Evolutionary conservation across 306 rosid genomes (phyloP).

Genomic region (Casuarina glauca): DNA sequence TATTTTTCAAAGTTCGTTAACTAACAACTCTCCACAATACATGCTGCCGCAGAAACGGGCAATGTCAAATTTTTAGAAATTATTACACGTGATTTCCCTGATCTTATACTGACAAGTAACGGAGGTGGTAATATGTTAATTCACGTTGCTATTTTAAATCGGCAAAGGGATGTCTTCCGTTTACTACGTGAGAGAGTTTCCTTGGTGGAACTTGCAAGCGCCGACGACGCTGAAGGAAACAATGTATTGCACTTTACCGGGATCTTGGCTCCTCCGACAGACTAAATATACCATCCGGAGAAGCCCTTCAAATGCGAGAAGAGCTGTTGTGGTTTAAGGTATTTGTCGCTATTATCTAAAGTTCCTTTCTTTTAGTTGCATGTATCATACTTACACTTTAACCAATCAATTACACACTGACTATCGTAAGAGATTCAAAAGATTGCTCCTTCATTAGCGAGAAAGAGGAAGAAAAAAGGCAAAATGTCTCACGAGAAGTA

Average conservation of each 20-base stretch:
- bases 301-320: conserved; percentile 8
- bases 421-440: no score
- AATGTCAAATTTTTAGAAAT: neutral
- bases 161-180: neutral
- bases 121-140: neutral
- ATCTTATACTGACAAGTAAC: neutral
- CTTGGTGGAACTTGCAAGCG: neutral
- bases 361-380: no score
- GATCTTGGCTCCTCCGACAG: neutral
- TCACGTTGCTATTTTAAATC: neutral
- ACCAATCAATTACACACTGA: no score
- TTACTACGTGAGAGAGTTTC: neutral
- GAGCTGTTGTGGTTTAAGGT: conserved; percentile 14
- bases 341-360: no score
- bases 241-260: conserved; percentile 22
- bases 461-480: no score
- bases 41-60: conserved; percentile 1
- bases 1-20: no score
- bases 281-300: neutral
- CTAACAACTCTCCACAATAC: no score
- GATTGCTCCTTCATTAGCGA: no score
- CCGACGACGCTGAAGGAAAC: neutral
- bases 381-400: no score
- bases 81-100: neutral
- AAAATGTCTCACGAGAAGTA: no score